phyloP scores from a whole-genome alignment of 352 stramenopile genomes.

The Aphanomyces stellatus region DNA sequence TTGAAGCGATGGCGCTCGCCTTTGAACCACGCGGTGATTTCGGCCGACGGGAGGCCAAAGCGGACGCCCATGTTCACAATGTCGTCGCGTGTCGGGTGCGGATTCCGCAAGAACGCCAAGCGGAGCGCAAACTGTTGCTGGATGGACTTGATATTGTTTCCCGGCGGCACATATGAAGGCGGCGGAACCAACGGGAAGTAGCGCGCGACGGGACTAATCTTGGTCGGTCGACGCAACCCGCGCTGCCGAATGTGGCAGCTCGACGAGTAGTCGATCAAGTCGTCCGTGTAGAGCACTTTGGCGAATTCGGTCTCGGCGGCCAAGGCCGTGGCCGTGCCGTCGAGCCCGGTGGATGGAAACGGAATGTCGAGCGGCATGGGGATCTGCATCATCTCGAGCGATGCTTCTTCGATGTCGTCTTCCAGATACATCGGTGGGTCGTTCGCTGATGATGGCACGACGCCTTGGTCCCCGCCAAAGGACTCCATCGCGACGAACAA shows the following conservation, averaged over 20 bases:
- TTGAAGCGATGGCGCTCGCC: slow-evolving; percentile 9
- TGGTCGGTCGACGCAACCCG: not conserved
- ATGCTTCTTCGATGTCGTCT: not conserved
- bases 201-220: slow-evolving; percentile 10
- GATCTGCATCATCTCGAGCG: slow-evolving; percentile 8
- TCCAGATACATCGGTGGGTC: not conserved
- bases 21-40: slow-evolving; percentile 20
- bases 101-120: slow-evolving; percentile 12
- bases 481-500: not conserved
- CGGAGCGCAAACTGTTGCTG: slow-evolving; percentile 17
- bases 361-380: slow-evolving; percentile 8
- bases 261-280: slow-evolving; percentile 19
- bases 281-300: slow-evolving; percentile 13
- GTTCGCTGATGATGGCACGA: not conserved
- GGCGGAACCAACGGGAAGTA: slow-evolving; percentile 20
- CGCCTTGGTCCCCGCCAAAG: not conserved
- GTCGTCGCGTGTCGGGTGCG: not conserved
- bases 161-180: slow-evolving; percentile 8
- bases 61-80: slow-evolving; percentile 4
- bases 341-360: not conserved
- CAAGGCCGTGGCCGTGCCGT: not conserved
- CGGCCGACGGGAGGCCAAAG: slow-evolving; percentile 9
- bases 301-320: slow-evolving; percentile 9
- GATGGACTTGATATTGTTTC: slow-evolving; percentile 20
- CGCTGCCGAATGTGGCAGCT: slow-evolving; percentile 15